phyloP scores from a whole-genome alignment of 73 alveolate genomes.

The Paramecium octaurelia region DNA sequence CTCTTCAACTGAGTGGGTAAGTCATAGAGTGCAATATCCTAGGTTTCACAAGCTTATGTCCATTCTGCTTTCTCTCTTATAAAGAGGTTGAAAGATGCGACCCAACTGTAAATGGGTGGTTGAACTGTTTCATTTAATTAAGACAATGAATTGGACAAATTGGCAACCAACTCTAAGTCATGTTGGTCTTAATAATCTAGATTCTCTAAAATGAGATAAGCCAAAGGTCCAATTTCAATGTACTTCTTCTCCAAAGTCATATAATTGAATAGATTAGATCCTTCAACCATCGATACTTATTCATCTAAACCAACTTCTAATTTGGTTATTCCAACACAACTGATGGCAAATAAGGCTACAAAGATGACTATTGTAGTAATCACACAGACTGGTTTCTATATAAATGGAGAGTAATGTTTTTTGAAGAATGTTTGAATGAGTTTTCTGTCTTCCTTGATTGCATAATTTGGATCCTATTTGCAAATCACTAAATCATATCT shows the following conservation, averaged over 20 bases:
- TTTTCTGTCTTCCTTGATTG: conserved; percentile 73
- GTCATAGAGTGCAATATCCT: conserved; percentile 72
- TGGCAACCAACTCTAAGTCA: conserved; percentile 71
- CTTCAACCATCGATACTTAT: conserved; percentile 78
- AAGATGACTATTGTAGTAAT: conserved; percentile 62
- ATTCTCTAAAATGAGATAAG: conserved; percentile 86
- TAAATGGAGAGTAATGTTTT: conserved; percentile 73
- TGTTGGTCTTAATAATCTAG: conserved; percentile 75
- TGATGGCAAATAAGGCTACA: conserved; percentile 61
- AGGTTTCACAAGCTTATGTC: conserved; percentile 76
- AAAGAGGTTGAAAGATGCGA: conserved; percentile 77
- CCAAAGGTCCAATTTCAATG: conserved; percentile 94
- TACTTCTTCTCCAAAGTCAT: conserved; percentile 78
- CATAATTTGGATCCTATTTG: conserved; percentile 58
- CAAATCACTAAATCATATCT: conserved; percentile 86
- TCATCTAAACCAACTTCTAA: conserved; percentile 85
- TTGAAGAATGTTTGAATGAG: conserved; percentile 69
- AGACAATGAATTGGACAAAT: conserved; percentile 81
- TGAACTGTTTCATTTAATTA: conserved; percentile 78
- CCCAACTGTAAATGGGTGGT: conserved; percentile 96
- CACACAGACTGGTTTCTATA: conserved; percentile 66
- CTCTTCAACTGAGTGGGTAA: conserved; percentile 80
- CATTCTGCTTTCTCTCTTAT: conserved; percentile 72
- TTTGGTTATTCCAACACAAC: conserved; percentile 66
- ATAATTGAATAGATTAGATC: conserved; percentile 82